phyloP scores from a whole-genome alignment of 2,329 filamentous ascomycete species.

The Aspergillus pseudoglaucus region DNA sequence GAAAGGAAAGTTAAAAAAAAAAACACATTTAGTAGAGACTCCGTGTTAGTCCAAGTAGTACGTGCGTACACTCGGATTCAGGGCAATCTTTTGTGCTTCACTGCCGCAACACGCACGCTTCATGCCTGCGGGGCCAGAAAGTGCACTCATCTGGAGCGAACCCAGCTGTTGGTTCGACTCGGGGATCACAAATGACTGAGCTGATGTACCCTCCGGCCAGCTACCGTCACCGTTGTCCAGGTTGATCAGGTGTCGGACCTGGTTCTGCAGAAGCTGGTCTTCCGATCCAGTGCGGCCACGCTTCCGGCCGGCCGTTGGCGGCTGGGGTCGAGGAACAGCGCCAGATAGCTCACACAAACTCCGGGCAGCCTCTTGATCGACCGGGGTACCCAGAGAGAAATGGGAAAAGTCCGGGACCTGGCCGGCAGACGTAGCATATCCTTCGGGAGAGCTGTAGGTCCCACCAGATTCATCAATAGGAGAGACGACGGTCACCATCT shows the following conservation, averaged over 20 bases:
- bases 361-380: slow-evolving; percentile 35
- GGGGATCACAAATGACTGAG: slow-evolving; percentile 26
- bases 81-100: slow-evolving; percentile 30
- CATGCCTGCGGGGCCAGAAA: slow-evolving; percentile 32
- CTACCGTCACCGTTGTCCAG: slow-evolving; percentile 20
- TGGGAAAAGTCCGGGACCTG: slow-evolving; percentile 29
- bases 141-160: slow-evolving; percentile 16
- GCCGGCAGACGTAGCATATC: slow-evolving; percentile 18
- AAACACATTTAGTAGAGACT: slow-evolving; percentile 8
- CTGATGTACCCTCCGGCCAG: slow-evolving; percentile 25
- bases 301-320: slow-evolving; percentile 23
- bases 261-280: slow-evolving; percentile 31
- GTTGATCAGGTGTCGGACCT: slow-evolving; percentile 33
- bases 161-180: slow-evolving; percentile 14
- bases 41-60: slow-evolving; percentile 20
- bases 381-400: slow-evolving; percentile 27
- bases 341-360: slow-evolving; percentile 37
- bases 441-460: slow-evolving; percentile 31
- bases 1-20: slow-evolving; percentile 2
- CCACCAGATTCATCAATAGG: slow-evolving; percentile 32
- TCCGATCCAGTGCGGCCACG: slow-evolving; percentile 36
- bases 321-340: slow-evolving; percentile 18
- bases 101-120: slow-evolving; percentile 38
- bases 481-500: slow-evolving; percentile 26
- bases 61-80: slow-evolving; percentile 27